Conservation (phyloP, 805 yeast species). For the Metschnikowia hibisci region DNA sequence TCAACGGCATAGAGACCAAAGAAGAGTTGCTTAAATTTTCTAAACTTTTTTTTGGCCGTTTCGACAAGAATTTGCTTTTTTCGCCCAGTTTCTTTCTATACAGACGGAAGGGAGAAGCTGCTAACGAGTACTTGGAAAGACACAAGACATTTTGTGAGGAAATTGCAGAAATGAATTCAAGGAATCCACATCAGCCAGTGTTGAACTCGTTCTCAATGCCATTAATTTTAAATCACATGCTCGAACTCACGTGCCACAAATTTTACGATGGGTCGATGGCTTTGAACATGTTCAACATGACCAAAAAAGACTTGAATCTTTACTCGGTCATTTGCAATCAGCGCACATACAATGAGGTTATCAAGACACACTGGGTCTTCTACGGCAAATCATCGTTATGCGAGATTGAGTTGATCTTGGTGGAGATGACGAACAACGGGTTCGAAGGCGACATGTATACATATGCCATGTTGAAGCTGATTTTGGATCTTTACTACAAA, state of each 20-base stretch:
- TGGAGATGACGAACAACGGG: conserved; percentile 42
- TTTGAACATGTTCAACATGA: conserved; percentile 31
- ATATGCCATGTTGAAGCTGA: conserved; percentile 32
- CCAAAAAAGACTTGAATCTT: conserved; percentile 30
- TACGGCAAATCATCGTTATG: conserved; percentile 34
- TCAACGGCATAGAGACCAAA: conserved; percentile 14
- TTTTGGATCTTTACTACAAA: conserved; percentile 32
- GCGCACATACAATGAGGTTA: conserved; percentile 38
- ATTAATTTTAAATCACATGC: conserved; percentile 29
- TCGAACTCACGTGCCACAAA: conserved; percentile 23
- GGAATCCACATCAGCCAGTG: conserved; percentile 22
- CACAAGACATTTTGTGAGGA: conserved; percentile 21
- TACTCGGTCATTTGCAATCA: conserved; percentile 38
- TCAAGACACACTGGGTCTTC: conserved; percentile 35
- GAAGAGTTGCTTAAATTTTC: conserved; percentile 19
- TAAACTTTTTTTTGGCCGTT: conserved; percentile 12
- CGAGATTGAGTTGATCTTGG: conserved; percentile 30
- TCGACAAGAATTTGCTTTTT: conserved; percentile 7
- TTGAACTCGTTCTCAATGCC: conserved; percentile 36
- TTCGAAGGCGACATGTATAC: conserved; percentile 36
- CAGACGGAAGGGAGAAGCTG: conserved; percentile 14
- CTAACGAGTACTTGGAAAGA: conserved; percentile 12
- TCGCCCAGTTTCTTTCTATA: conserved; percentile 14
- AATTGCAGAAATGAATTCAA: conserved; percentile 14
- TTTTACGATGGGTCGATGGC: conserved; percentile 36